phyloP scores from a whole-genome alignment of 352 stramenopile species.

The Globisporangium camurandrum region DNA sequence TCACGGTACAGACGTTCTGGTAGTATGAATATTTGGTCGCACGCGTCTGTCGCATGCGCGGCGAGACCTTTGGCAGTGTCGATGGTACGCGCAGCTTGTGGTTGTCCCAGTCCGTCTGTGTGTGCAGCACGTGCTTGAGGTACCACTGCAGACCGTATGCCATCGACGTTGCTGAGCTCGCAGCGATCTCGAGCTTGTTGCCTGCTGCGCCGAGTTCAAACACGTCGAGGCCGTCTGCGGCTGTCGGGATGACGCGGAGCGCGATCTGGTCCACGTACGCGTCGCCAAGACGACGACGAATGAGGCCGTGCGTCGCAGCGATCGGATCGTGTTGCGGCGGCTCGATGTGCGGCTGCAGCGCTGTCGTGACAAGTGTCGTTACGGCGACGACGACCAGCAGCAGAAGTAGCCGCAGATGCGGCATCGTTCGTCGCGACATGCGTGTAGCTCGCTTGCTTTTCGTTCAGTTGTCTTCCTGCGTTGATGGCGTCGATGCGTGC shows the following conservation, averaged over 20 bases:
- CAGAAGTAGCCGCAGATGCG: slow-evolving; percentile 6
- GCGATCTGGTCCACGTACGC: slow-evolving; percentile 65
- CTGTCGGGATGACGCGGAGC: slow-evolving; percentile 33
- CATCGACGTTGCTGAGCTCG: slow-evolving; percentile 52
- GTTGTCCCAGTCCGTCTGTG: slow-evolving; percentile 79
- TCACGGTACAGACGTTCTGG: slow-evolving; percentile 90
- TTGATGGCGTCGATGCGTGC: no score
- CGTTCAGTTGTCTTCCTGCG: neutral
- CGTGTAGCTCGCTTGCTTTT: neutral
- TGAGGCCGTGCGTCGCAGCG: slow-evolving; percentile 39
- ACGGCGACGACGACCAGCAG: slow-evolving; percentile 10
- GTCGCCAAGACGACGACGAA: slow-evolving; percentile 40
- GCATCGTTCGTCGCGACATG: slow-evolving; percentile 1
- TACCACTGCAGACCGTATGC: slow-evolving; percentile 74
- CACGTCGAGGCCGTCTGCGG: slow-evolving; percentile 42
- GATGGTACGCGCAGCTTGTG: slow-evolving; percentile 54
- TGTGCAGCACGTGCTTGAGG: slow-evolving; percentile 60
- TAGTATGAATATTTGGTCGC: slow-evolving; percentile 84
- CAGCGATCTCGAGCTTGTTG: slow-evolving; percentile 47
- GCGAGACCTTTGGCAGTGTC: slow-evolving; percentile 34
- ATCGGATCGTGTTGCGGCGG: slow-evolving; percentile 38
- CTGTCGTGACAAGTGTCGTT: slow-evolving; percentile 10
- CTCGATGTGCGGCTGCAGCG: slow-evolving; percentile 17
- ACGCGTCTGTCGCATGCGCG: slow-evolving; percentile 37
- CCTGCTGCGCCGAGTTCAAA: slow-evolving; percentile 43